Evolutionary conservation across 1,284 basidiomycete genomes (phyloP), one percentile per base, ranked within the genome.

Genomic region (Ceratobasidium sp.): DNA sequence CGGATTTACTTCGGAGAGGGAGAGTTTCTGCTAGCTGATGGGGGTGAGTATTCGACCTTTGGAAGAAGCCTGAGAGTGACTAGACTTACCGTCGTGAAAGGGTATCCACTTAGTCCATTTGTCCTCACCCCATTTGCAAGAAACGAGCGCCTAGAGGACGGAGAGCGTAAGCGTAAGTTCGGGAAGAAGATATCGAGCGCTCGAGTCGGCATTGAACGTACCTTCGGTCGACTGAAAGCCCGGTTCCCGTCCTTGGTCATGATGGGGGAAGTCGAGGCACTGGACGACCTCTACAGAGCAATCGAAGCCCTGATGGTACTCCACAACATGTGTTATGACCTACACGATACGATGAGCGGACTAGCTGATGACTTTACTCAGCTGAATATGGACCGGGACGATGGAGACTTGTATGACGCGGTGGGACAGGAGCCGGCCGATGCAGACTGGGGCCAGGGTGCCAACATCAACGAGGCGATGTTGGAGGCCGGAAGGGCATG

Each of bases 251-350:
- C 58, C 6, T 22, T 62, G 45, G 15, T n/a, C 3, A 34, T 8
- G 45, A n/a, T 62, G n/a, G 58, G 58, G 5, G 32, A 17, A 22
- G 32, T 35, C 2, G 6, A 32, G 13, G 45, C 49, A 35, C 32
- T 62, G 27, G 22, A 22, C 7, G 32, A 49, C 1, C 15, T 62
- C 13, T 62, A 62, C 29, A 43, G 32, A 1, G 32, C 58, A 38
- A 50, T 62, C 22, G 58, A 62, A n/a, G 58, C 58, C 2, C 20
- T 62, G 45, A 49, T 62, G 45, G 17, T 62, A 3, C 5, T 62
- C 0, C 58, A 62, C 47, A 62, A 62, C n/a, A 62, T 62, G 31
- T 62, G 58, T 17, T 38, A 22, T 34, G 15, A 62, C 5, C 58
- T 49, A 2, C 17, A 31, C 17, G 47, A 62, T 25, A 12, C 29